phyloP scores from a whole-genome alignment of 257 asterid species.

The Ehretia macrophylla region DNA sequence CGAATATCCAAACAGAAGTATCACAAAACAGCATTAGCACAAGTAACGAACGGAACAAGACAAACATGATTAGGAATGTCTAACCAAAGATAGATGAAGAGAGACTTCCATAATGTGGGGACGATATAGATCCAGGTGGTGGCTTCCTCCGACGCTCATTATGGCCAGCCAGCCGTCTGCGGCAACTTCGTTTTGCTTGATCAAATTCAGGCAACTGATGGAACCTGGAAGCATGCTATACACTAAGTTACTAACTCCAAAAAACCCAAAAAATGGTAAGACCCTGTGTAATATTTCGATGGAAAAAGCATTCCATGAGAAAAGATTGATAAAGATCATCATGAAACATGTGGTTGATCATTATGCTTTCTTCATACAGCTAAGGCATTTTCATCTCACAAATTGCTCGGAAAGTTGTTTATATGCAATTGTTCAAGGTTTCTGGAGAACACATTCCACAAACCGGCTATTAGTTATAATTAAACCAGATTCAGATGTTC shows the following conservation, averaged over 20 bases:
- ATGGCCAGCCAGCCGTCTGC: slow-evolving; percentile 94
- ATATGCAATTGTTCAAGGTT: too few relatives aligned
- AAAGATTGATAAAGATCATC: background rate
- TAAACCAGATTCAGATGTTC: too few relatives aligned
- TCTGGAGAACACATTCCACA: too few relatives aligned
- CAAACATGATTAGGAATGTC: slow-evolving; percentile 10
- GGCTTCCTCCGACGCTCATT: slow-evolving; percentile 92
- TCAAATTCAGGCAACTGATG: slow-evolving; percentile 86
- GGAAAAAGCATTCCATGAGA: background rate
- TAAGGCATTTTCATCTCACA: too few relatives aligned
- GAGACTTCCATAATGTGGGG: slow-evolving; percentile 52
- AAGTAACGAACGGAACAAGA: background rate
- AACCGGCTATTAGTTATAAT: too few relatives aligned
- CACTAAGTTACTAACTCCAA: slow-evolving; percentile 16
- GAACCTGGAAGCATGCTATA: slow-evolving; percentile 49
- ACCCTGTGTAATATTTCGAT: background rate
- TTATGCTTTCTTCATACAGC: too few relatives aligned
- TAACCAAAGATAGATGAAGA: slow-evolving; percentile 57
- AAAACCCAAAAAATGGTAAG: background rate
- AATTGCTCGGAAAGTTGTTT: too few relatives aligned
- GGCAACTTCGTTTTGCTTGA: slow-evolving; percentile 89
- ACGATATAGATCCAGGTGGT: slow-evolving; percentile 50
- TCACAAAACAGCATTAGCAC: background rate
- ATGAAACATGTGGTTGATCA: background rate
- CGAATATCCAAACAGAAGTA: background rate